Evolutionary conservation across 2,329 filamentous ascomycete species (phyloP), one percentile per base, ranked within the genome.

Genomic region (Colletotrichum australisinense): DNA sequence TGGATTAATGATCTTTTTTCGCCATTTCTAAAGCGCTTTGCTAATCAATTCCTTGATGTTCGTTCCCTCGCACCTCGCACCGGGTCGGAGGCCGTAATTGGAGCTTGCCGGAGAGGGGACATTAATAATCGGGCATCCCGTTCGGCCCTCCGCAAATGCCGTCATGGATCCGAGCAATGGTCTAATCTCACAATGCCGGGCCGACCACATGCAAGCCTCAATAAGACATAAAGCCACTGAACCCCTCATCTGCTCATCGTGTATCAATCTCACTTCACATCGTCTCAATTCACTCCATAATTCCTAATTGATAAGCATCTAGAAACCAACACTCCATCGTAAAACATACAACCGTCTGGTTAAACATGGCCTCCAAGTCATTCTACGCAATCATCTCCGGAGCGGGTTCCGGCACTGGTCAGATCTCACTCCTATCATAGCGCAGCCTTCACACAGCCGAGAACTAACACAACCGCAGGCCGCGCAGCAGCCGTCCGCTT

Each of bases 361-460:
- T 5, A 14, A 75, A 6, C 26, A 81, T 80, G 78, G 74, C 80
- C 7, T 79, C 81, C 73, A 82, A 81, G 52, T 69, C 70, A 28
- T 76, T 93, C 78, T 93, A 92, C 80, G 90, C 92, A 63, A 84
- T 95, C 73, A 83, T 95, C 72, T 92, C 92, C 12, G 93, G 93
- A 68, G 93, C 91, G 55, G 93, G 93, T n/a, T 85, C 92, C 6
- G 93, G 93, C 72, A 95, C 90, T 58, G 85, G 86, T 85, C 78
- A 58, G 58, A n/a, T 14, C 32, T 14, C 26, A 84, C 94, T 72
- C 83, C 95, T 70, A 92, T 91, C 7, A 93, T 93, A 66, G 92
- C 92, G 55, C 93, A 93, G 69, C 3, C 1, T 35, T 35, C 1
- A 94, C 90, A 58, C 84, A 85, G 84, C 78, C 46, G 24, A 8